A percentile compares a stretch with the other conserved stretches of the same genome.
Conservation (phyloP, 768 basidiomycete genomes). For the Tremella fuciformis region DNA sequence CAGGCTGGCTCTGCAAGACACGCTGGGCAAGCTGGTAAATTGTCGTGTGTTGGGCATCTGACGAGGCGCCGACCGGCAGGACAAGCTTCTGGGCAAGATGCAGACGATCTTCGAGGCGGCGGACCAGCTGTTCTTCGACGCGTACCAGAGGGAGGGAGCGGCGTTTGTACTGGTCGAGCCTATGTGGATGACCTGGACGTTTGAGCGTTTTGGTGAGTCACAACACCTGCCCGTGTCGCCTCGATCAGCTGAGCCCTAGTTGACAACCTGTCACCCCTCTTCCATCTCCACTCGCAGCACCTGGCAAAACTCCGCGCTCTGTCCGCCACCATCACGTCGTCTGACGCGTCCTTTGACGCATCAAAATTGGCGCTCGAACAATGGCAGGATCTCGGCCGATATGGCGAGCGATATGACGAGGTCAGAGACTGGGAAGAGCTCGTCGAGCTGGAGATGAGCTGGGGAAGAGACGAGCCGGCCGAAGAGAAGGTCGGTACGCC, state of each 20-base stretch:
- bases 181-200: conserved; percentile 43
- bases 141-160: conserved; percentile 15
- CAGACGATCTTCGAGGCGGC: conserved; percentile 34
- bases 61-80: conserved; percentile 16
- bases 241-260: conserved; percentile 17
- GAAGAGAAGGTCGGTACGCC: not conserved
- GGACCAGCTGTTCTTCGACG: conserved; percentile 40
- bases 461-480: not conserved
- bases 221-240: not conserved
- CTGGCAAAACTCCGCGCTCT: conserved; percentile 22
- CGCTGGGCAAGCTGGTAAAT: conserved; percentile 39
- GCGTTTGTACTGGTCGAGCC: conserved; percentile 34
- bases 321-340: conserved; percentile 16
- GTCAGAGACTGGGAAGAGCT: conserved; percentile 44
- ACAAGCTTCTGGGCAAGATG: conserved; percentile 31
- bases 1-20: conserved; percentile 21
- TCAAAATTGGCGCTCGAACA: conserved; percentile 35
- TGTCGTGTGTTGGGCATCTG: not conserved
- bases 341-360: conserved; percentile 35
- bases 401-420: conserved; percentile 28
- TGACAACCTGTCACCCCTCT: conserved; percentile 28
- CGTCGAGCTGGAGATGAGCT: conserved; percentile 32
- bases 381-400: conserved; percentile 31
- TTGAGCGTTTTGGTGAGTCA: conserved; percentile 37
- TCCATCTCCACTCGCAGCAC: conserved; percentile 27